These are phyloP conservation scores for Colletotrichum tofieldiae DNA, from an alignment of 2,329 filamentous ascomycete genomes.

Conservation along the genomic window DNA sequence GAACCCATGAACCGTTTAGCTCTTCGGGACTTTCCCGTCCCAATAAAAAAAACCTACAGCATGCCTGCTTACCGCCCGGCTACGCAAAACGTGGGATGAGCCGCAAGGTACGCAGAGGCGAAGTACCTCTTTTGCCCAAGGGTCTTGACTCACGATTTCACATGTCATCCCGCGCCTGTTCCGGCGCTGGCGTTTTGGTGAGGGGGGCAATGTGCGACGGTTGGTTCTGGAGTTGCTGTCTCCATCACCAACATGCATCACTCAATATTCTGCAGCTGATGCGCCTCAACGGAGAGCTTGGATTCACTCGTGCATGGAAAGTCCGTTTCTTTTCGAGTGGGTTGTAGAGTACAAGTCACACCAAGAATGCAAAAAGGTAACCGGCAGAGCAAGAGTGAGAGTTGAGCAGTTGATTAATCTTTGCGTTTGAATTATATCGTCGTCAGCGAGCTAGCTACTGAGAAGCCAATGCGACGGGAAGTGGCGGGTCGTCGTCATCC, in stretches of 20 bases:
- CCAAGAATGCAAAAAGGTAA: background rate
- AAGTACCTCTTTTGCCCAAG: background rate
- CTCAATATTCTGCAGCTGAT: background rate
- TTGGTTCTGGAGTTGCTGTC: background rate
- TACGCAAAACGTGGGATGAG: conserved; percentile 20
- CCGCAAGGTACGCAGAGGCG: conserved; percentile 17
- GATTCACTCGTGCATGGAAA: background rate
- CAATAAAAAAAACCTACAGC: background rate
- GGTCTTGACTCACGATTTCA: conserved; percentile 15
- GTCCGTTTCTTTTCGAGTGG: background rate
- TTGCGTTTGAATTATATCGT: background rate
- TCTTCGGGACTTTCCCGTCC: conserved; percentile 11
- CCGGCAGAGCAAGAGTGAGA: fast-evolving
- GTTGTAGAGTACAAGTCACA: background rate
- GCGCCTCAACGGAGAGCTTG: background rate
- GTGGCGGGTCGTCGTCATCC: background rate
- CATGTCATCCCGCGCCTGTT: conserved; percentile 9
- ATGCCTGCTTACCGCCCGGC: background rate
- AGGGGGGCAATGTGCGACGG: conserved; percentile 11
- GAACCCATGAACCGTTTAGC: background rate
- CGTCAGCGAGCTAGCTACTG: conserved; percentile 24
- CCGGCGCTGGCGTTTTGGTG: background rate
- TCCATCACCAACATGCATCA: background rate
- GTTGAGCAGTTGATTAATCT: background rate
- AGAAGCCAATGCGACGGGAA: conserved; percentile 22